phyloP scores from a whole-genome alignment of 495 filamentous ascomycete genomes.

The Cercophora scortea region DNA sequence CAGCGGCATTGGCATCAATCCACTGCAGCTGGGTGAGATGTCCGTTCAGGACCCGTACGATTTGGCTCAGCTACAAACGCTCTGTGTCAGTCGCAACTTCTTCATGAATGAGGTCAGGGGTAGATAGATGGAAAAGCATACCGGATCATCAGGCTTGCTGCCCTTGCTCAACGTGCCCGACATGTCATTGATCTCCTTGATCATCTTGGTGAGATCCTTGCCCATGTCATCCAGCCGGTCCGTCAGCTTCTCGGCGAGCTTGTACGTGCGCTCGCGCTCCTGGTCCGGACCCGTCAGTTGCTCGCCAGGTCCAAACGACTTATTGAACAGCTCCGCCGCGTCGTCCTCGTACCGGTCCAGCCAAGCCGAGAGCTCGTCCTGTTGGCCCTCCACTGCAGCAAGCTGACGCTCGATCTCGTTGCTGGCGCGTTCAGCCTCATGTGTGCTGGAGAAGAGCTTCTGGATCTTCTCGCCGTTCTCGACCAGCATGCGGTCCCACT shows the following conservation, averaged over 20 bases:
- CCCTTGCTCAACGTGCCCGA: conserved; percentile 78
- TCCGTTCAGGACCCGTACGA: conserved; percentile 87
- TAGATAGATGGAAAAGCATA: conserved; percentile 46
- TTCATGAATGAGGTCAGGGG: background rate
- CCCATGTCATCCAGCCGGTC: conserved; percentile 85
- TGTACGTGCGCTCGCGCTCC: conserved; percentile 90
- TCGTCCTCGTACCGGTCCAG: conserved; percentile 85
- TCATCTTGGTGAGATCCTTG: conserved; percentile 86
- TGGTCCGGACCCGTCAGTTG: conserved; percentile 78
- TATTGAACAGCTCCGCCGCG: conserved; percentile 75
- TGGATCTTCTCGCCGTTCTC: conserved; percentile 89
- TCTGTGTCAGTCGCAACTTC: background rate
- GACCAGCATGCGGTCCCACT: conserved; percentile 87
- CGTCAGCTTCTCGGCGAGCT: conserved; percentile 82
- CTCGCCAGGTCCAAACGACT: conserved; percentile 49
- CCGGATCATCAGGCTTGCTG: conserved; percentile 82
- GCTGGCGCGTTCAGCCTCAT: conserved; percentile 85
- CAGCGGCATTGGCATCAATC: conserved; percentile 79
- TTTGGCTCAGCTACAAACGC: conserved; percentile 60
- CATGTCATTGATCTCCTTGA: conserved; percentile 92
- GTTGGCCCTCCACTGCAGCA: conserved; percentile 76
- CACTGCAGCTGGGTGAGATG: conserved; percentile 83
- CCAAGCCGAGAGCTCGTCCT: conserved; percentile 77
- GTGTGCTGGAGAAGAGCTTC: conserved; percentile 76
- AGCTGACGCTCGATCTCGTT: conserved; percentile 88